phyloP scores from a whole-genome alignment of 164 flowering plant genomes.

The Platanus orientalis region DNA sequence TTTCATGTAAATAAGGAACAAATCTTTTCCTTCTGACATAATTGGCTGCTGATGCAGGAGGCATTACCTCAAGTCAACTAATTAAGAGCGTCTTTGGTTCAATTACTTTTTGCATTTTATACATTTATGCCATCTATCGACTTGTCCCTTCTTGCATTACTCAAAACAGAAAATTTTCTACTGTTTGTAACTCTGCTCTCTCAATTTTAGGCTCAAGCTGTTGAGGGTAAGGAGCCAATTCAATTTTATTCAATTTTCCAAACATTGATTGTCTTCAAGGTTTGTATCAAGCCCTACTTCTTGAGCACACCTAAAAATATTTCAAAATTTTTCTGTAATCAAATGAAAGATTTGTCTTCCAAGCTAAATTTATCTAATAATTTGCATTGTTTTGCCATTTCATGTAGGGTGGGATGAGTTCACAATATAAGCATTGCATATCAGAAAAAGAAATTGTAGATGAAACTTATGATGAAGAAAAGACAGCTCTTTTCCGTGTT shows the following conservation, averaged over 20 bases:
- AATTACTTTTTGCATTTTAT: background rate
- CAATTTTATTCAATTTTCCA: constrained; percentile 54
- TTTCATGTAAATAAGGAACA: constrained; percentile 1
- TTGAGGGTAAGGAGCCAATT: constrained; percentile 55
- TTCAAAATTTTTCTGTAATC: background rate
- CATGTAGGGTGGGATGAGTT: constrained; percentile 47
- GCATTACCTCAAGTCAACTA: background rate
- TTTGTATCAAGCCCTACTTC: constrained; percentile 12
- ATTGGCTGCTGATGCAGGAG: background rate
- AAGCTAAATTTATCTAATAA: background rate
- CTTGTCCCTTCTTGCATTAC: background rate
- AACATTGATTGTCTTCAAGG: constrained; percentile 63
- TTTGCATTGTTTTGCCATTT: constrained; percentile 8
- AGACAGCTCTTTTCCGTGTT: constrained; percentile 54
- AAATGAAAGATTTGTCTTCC: constrained; percentile 2
- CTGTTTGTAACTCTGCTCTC: background rate
- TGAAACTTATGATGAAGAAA: constrained; percentile 39
- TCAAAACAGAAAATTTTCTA: background rate
- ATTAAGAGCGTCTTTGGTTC: too few species aligned
- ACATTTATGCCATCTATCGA: background rate
- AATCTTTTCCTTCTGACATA: background rate
- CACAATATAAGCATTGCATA: constrained; percentile 35
- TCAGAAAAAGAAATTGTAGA: constrained; percentile 36
- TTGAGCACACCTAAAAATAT: background rate
- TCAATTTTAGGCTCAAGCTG: constrained; percentile 51